Evolutionary conservation across 768 basidiomycete genomes (phyloP), one percentile per base, ranked within the genome.

Genomic region (Peribolospora baueri): DNA sequence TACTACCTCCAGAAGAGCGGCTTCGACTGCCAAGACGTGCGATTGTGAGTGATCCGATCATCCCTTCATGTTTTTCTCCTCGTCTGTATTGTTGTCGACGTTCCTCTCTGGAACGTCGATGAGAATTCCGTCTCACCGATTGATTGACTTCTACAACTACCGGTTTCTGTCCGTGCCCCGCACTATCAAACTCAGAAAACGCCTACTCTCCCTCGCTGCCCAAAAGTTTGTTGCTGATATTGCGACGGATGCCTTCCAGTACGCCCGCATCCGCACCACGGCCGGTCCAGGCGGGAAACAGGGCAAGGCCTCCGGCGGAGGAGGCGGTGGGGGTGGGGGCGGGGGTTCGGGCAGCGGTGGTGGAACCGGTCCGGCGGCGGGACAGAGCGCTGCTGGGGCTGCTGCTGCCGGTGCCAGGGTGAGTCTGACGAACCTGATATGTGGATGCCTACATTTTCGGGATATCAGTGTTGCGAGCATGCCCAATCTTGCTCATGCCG

Each of bases 221-320:
- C 93, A 98, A 65, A 95, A 97, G 65, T 97, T 98, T 65, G 81
- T 97, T 48, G 84, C 88, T 5, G 91, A 97, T 65, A 90, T 98
- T 54, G 83, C 91, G 3, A 77, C 84, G 2, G 93, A 98, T 66
- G 88, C 93, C 7, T 97, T 85, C 69, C 88, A 95, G 64, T 91
- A 95, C 68, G 93, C 93, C 6, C 83, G 91, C 40, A 84, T 97
- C 63, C 79, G 93, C 43, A 84, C 85, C 1, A 91, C 85, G 57
- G 86, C 84, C 42, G 61, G 62, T 0, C 65, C 79, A 5, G 77
- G 80, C 39, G 81, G 84, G 43, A 74, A 84, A 25, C 11, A 72
- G 77, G 39, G 74, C 81, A 38, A 72, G 75, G 60, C 72, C 75
- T 2, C 64, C 71, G 38, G 64, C 69, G 8, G 80, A 79, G 7